Conservation (phyloP, 331 rosid genomes). For the Stylosanthes scabra region DNA sequence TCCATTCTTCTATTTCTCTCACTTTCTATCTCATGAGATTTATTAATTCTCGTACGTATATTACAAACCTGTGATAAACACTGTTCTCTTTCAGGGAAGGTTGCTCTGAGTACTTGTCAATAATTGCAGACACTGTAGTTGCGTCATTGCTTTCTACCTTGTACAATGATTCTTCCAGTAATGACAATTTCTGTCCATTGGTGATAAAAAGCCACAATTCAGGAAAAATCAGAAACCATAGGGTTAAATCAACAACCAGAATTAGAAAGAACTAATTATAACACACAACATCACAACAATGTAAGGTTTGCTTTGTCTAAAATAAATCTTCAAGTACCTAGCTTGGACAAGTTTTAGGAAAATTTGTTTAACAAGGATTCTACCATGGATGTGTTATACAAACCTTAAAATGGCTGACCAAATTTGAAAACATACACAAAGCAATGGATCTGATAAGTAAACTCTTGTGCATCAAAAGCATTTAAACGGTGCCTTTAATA, state of each 20-base stretch:
- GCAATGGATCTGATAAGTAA: background rate
- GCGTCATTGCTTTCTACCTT: constrained; percentile 64
- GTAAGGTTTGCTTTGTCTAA: constrained; percentile 7
- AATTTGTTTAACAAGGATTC: too few species aligned
- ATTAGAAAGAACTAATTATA: background rate
- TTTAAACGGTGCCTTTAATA: constrained; percentile 3
- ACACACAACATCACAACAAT: constrained; percentile 13
- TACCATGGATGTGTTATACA: too few species aligned
- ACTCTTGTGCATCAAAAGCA: background rate
- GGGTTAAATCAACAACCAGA: constrained; percentile 18
- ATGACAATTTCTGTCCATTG: constrained; percentile 61
- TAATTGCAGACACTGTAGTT: constrained; percentile 57
- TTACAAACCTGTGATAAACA: constrained; percentile 65
- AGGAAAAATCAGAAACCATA: constrained; percentile 21
- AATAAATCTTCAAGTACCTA: constrained; percentile 20
- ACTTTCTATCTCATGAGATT: background rate
- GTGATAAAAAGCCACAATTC: constrained; percentile 35
- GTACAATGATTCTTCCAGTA: constrained; percentile 77
- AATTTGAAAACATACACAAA: background rate
- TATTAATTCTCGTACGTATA: background rate
- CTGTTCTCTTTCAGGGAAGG: constrained; percentile 66
- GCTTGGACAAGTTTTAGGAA: constrained; percentile 15
- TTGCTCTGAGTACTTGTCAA: constrained; percentile 62
- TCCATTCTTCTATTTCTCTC: background rate
- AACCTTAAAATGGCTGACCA: background rate